Evolutionary conservation across 169 alveolate genomes (phyloP).

Genomic region (Cyclospora cayetanensis): DNA sequence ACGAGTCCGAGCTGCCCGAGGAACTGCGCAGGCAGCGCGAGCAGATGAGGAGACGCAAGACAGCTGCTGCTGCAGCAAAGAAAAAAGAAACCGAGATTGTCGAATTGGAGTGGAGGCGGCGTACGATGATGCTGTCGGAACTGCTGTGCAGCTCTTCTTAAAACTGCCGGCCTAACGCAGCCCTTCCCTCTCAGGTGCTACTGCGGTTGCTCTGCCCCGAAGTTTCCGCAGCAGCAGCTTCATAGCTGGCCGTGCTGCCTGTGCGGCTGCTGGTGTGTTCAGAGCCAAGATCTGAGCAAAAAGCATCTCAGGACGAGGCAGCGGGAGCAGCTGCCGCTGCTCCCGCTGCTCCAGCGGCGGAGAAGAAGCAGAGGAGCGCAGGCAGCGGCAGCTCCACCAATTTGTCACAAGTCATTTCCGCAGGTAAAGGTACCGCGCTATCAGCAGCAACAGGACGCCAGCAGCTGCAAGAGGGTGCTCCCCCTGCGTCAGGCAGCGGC

Average conservation of each 20-base stretch:
- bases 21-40: constrained; percentile 67
- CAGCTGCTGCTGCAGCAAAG: constrained; percentile 68
- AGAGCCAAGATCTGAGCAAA: constrained; percentile 44
- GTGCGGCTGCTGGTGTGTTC: background rate
- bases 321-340: constrained; percentile 23
- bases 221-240: no score
- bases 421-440: background rate
- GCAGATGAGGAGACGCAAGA: constrained; percentile 41
- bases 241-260: no score
- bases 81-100: constrained; percentile 23
- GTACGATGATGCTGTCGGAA: constrained; percentile 7
- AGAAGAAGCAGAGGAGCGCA: constrained; percentile 34
- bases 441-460: background rate
- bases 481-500: constrained; percentile 24
- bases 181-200: no score
- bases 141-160: no score
- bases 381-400: no score
- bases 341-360: constrained; percentile 13
- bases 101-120: constrained; percentile 51
- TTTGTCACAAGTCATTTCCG: no score
- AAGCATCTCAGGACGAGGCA: background rate
- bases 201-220: no score
- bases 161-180: no score
- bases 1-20: constrained; percentile 64
- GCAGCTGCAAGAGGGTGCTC: constrained; percentile 18